These are phyloP conservation scores for Botrytis porri DNA, from an alignment of 2,329 filamentous ascomycete species.

Conservation along the genomic window DNA sequence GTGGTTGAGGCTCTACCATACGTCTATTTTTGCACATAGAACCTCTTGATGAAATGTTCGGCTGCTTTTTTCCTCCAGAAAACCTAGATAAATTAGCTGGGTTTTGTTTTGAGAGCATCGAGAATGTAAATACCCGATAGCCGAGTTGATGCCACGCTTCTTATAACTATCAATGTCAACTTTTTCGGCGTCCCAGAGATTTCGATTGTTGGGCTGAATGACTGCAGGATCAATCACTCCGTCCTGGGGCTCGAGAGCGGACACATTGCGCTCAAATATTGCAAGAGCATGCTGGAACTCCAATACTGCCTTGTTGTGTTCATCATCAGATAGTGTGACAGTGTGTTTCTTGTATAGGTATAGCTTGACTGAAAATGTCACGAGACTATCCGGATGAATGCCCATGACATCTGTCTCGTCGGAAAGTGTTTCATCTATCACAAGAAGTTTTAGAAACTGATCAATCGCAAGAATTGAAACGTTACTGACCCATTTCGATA, in stretches of 20 bases:
- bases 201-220: not conserved
- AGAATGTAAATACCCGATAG: slow-evolving; percentile 13
- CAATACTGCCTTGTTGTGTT: not conserved
- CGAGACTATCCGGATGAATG: not conserved
- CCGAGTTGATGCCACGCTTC: slow-evolving; percentile 18
- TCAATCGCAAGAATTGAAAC: too few relatives aligned
- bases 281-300: not conserved
- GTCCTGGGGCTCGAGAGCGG: too few relatives aligned
- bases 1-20: too few relatives aligned
- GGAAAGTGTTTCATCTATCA: not conserved
- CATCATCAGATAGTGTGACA: not conserved
- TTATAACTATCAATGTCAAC: slow-evolving; percentile 20
- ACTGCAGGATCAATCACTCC: not conserved
- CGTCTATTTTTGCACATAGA: too few relatives aligned
- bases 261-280: not conserved
- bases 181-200: slow-evolving; percentile 1
- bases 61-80: too few relatives aligned
- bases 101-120: too few relatives aligned
- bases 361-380: not conserved
- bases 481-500: not conserved
- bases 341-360: too few relatives aligned
- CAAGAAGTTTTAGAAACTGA: not conserved
- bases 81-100: too few relatives aligned
- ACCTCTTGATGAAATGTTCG: too few relatives aligned
- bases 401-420: not conserved